phyloP scores from a whole-genome alignment of 352 stramenopile genomes.

The Phytophthora tubulina region DNA sequence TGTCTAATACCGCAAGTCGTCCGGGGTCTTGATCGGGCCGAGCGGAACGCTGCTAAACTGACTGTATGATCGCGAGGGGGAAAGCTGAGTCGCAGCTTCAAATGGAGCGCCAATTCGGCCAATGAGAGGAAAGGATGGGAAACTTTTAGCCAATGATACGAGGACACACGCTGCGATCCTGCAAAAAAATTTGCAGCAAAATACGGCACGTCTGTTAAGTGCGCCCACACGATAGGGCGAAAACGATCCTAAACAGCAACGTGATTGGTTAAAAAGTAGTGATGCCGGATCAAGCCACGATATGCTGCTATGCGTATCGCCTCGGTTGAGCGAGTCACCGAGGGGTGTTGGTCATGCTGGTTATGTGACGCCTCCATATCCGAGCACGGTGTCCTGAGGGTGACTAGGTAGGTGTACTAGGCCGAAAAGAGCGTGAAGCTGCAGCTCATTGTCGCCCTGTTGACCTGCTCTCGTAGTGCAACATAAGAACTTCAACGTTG shows the following conservation, averaged over 20 bases:
- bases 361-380: no score
- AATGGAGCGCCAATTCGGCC: constrained; percentile 3
- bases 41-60: constrained; percentile 31
- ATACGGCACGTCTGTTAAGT: background rate
- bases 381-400: no score
- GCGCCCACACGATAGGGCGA: background rate
- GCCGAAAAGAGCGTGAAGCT: no score
- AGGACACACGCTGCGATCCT: constrained; percentile 46
- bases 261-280: no score
- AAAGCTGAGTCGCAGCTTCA: constrained; percentile 11
- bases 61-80: constrained; percentile 36
- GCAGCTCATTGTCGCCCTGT: background rate
- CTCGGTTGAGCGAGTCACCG: no score
- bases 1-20: constrained; percentile 13
- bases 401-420: no score
- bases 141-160: constrained; percentile 41
- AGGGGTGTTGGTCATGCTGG: no score
- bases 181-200: no score
- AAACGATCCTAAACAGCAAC: background rate
- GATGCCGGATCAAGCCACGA: no score
- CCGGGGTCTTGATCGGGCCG: constrained; percentile 19
- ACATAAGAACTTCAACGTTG: constrained; percentile 28
- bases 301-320: no score
- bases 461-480: background rate
- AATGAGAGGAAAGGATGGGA: constrained; percentile 3